Conservation (phyloP, 176 grass and related monocot species). For the Oryza australiensis region DNA sequence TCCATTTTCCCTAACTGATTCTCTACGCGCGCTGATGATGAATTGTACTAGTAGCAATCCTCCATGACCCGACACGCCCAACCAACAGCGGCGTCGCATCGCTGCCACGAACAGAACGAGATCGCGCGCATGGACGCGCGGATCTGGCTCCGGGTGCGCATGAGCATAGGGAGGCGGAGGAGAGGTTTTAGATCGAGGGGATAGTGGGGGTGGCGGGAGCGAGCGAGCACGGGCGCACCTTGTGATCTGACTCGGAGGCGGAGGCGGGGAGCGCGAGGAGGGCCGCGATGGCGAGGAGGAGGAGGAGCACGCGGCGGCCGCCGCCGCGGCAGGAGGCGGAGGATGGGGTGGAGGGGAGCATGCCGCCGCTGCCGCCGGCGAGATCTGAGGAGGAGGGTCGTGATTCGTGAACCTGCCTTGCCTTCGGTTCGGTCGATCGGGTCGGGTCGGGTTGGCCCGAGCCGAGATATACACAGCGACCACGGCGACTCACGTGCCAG, state of each 20-base stretch:
- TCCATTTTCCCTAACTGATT: neutral
- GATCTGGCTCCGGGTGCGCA: constrained; percentile 26
- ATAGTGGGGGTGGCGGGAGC: neutral
- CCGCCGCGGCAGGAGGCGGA: neutral
- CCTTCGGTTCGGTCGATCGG: neutral
- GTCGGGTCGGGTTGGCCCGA: constrained; percentile 30
- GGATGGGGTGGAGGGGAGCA: constrained; percentile 19
- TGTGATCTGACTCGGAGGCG: constrained; percentile 72
- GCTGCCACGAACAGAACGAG: constrained; percentile 3
- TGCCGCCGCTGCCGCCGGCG: constrained; percentile 48
- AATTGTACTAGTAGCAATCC: neutral
- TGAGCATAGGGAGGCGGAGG: neutral
- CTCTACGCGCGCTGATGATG: neutral
- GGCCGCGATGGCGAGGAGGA: constrained; percentile 16
- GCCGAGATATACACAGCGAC: too few species aligned
- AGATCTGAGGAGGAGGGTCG: constrained; percentile 38
- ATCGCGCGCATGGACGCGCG: constrained; percentile 7
- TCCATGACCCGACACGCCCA: neutral
- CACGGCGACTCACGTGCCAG: neutral
- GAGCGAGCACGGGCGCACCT: constrained; percentile 31
- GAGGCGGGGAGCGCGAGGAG: constrained; percentile 23
- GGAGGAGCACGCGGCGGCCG: neutral
- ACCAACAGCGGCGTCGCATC: neutral
- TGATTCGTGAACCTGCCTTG: constrained; percentile 16
- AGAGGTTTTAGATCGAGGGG: constrained; percentile 4